Conservation (phyloP, 2,329 filamentous ascomycete genomes). For the Exophiala aquamarina region DNA sequence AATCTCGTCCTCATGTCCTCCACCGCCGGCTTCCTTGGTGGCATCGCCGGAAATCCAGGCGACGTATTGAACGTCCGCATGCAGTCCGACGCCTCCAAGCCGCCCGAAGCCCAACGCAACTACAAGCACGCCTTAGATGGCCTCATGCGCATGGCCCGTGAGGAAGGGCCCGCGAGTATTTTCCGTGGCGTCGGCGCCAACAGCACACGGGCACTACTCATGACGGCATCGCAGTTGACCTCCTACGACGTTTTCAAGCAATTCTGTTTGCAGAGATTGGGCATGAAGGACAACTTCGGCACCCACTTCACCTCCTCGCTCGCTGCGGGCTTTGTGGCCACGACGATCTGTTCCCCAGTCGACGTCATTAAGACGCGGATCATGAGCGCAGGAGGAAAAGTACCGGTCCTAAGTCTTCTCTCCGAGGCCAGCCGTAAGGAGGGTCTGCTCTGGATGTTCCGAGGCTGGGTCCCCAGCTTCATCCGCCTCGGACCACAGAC, state of each 20-base stretch:
- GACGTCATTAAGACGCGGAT: constrained; percentile 68
- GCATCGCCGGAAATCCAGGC: constrained; percentile 87
- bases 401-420: constrained; percentile 49
- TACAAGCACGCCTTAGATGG: constrained; percentile 90
- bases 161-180: constrained; percentile 73
- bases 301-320: constrained; percentile 65
- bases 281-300: constrained; percentile 55
- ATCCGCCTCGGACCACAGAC: constrained; percentile 66
- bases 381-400: constrained; percentile 55
- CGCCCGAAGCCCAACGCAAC: constrained; percentile 71
- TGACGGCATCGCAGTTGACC: constrained; percentile 65
- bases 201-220: constrained; percentile 61
- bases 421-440: constrained; percentile 56
- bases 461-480: constrained; percentile 67
- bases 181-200: constrained; percentile 75
- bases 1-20: constrained; percentile 81
- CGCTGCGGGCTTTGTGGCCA: constrained; percentile 65
- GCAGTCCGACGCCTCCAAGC: constrained; percentile 87
- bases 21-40: constrained; percentile 81
- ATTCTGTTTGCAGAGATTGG: constrained; percentile 51
- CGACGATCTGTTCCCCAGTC: constrained; percentile 65
- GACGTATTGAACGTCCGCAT: constrained; percentile 98
- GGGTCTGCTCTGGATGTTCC: constrained; percentile 64
- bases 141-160: constrained; percentile 78
- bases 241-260: constrained; percentile 66